These are phyloP conservation scores for Pyracantha coccinea DNA, from an alignment of 331 rosid species.

Conservation along the genomic window DNA sequence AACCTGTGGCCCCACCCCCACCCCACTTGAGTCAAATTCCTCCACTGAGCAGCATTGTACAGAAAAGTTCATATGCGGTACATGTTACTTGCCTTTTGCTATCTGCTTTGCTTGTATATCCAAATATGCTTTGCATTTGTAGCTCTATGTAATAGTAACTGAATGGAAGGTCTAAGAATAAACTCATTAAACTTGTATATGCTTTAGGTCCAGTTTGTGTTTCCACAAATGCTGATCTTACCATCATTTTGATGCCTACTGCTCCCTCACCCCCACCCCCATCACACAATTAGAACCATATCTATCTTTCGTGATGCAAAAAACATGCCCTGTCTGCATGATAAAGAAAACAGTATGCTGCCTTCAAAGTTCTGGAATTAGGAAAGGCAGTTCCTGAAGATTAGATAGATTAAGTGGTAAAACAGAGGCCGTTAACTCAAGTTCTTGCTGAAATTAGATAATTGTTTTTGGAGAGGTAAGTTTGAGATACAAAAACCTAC, in stretches of 20 bases:
- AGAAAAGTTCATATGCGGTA: slow-evolving; percentile 55
- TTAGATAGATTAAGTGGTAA: no score
- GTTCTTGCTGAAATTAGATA: no score
- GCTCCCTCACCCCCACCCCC: not conserved
- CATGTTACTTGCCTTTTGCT: slow-evolving; percentile 15
- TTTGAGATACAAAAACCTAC: no score
- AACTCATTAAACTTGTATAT: not conserved
- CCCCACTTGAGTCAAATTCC: slow-evolving; percentile 51
- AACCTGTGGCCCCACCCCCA: slow-evolving; percentile 40
- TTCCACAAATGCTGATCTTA: not conserved
- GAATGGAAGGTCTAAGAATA: not conserved
- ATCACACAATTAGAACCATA: not conserved
- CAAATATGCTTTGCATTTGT: not conserved
- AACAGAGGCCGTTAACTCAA: no score
- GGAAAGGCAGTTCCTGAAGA: no score
- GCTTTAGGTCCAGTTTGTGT: not conserved
- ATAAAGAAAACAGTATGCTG: not conserved
- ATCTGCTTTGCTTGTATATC: not conserved
- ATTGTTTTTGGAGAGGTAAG: no score
- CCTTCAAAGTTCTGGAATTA: no score
- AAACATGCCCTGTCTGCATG: not conserved
- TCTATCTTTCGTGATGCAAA: not conserved
- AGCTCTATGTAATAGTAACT: not conserved
- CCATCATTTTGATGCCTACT: not conserved
- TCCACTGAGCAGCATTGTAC: slow-evolving; percentile 40